Base-by-base conservation (phyloP, 192 early-diverging fungal genomes). In the Funneliformis mosseae region DNA sequence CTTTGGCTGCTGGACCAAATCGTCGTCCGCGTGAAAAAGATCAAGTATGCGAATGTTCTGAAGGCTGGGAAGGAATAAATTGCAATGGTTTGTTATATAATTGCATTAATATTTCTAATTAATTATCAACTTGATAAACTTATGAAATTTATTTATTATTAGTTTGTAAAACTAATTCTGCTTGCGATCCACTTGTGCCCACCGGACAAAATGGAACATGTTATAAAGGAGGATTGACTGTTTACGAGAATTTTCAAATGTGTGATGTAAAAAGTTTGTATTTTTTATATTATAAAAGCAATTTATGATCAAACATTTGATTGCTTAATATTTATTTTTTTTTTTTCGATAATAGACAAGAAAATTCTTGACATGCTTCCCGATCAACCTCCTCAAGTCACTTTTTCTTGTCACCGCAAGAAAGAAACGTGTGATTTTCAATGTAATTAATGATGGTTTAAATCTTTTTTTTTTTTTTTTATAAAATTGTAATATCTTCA, bases 61-160 rank as follows among this genome's bases (percentile, higher is more conserved):
- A 94, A 25, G 95, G 95, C 21, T 98, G 96, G 96, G 91, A 90
- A 55, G 96, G 96, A 60, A 95, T 95, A 82, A 98, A 98, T 82
- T 98, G 96, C 88, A 98, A 98, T 85, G 90, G 91, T 92, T 83
- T 45, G 73, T 78, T 18, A 14, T 25, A 25, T 38, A 27, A 14
- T 5, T 75, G 23, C 38, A 5, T 33, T 7, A 41, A 18, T 41
- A 41, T 23, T 21, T 38, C 10, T 39, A 69, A 69, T 43, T 8
- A 42, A 41, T n/a, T 38, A 59, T 75, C 12, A 60, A 42, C 28
- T 59, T 39, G 76, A 25, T 21, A 70, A 45, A 18, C 9, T 75
- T 16, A 18, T 50, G 16, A 69, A 23, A n/a, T n/a, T 63, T 41
- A n/a, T 27, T 21, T 14, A 46, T 33, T 23, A 27, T 62, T 69